Evolutionary conservation across 306 rosid species (phyloP).

Genomic region (Lablab purpureus): DNA sequence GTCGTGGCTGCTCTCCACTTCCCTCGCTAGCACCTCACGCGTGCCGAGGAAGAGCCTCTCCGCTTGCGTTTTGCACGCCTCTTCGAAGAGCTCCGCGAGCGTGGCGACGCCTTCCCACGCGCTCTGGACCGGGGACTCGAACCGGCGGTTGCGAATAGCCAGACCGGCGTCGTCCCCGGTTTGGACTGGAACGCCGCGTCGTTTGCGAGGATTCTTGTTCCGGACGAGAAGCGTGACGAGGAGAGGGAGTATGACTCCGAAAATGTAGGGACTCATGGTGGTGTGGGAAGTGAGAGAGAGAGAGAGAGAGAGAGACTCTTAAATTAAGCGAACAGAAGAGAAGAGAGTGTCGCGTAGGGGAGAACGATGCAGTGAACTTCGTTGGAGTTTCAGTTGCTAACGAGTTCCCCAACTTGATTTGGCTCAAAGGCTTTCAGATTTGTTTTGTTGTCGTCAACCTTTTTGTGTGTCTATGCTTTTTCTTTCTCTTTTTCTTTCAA

Average conservation of each 20-base stretch:
- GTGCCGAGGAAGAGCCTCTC: slow-evolving; percentile 74
- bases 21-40: slow-evolving; percentile 62
- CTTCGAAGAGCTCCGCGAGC: slow-evolving; percentile 85
- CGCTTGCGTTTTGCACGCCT: slow-evolving; percentile 59
- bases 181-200: slow-evolving; percentile 62
- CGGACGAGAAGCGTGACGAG: slow-evolving; percentile 64
- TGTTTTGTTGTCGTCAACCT: slow-evolving; percentile 22
- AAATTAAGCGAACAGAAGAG: not conserved
- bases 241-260: slow-evolving; percentile 75
- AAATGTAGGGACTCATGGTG: slow-evolving; percentile 74
- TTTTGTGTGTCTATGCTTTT: not conserved
- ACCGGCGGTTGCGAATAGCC: slow-evolving; percentile 65
- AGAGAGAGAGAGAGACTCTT: not conserved
- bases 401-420: slow-evolving; percentile 1
- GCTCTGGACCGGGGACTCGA: slow-evolving; percentile 60
- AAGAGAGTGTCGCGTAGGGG: slow-evolving; percentile 43
- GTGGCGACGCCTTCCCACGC: slow-evolving; percentile 86
- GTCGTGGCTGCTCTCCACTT: slow-evolving; percentile 62
- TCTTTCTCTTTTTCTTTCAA: not conserved
- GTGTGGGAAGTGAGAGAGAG: not conserved
- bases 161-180: slow-evolving; percentile 67
- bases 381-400: slow-evolving; percentile 52
- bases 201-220: slow-evolving; percentile 47
- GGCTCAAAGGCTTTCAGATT: not conserved
- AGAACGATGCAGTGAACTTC: slow-evolving; percentile 39